A percentile compares a stretch with the other conserved stretches of the same genome.
Conservation (phyloP, 2,329 filamentous ascomycete species). For the Ophidiomyces ophidiicola region DNA sequence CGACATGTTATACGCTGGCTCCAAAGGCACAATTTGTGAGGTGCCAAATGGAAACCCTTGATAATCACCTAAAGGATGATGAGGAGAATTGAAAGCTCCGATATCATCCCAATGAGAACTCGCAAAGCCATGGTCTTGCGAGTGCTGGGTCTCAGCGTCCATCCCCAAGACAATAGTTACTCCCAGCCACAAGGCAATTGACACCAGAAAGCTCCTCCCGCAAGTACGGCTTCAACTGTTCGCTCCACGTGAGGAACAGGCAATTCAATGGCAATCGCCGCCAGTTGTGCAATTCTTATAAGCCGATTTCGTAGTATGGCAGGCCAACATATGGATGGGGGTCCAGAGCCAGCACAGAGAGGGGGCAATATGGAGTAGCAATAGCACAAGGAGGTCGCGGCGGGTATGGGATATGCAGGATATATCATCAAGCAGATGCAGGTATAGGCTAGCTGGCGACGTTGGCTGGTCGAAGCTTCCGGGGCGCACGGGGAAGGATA, state of each 20-base stretch:
- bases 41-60: conserved; percentile 50
- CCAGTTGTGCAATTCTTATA: no score
- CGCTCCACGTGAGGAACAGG: no score
- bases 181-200: not conserved
- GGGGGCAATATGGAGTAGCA: not conserved
- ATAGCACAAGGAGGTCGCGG: not conserved
- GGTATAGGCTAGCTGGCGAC: conserved; percentile 5
- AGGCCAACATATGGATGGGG: no score
- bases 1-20: conserved; percentile 43
- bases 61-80: conserved; percentile 60
- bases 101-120: conserved; percentile 37
- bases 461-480: conserved; percentile 1
- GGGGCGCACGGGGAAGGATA: conserved; percentile 4
- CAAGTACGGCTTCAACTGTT: conserved; percentile 2
- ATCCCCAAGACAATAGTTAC: conserved; percentile 19
- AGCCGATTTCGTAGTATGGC: no score
- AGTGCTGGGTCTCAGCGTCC: conserved; percentile 36
- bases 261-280: no score
- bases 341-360: not conserved
- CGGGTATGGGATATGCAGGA: conserved; percentile 2
- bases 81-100: conserved; percentile 45
- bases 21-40: conserved; percentile 50
- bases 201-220: not conserved
- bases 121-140: conserved; percentile 34
- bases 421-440: conserved; percentile 6